phyloP scores from a whole-genome alignment of 2,329 filamentous ascomycete species.

The Hypocrella siamensis region DNA sequence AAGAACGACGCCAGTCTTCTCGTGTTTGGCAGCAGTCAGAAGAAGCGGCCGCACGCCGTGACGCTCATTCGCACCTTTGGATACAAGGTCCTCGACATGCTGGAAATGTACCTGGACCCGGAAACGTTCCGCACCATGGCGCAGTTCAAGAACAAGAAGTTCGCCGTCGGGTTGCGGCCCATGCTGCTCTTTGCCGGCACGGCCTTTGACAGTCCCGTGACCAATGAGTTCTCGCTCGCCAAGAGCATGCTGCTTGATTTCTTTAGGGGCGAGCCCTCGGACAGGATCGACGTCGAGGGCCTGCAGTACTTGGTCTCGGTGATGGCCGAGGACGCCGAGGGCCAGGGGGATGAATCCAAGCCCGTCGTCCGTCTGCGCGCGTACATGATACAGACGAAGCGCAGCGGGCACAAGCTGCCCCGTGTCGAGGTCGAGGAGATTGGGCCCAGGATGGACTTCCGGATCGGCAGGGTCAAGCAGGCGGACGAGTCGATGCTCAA shows the following conservation, averaged over 20 bases:
- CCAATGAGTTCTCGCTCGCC: conserved; percentile 67
- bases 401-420: conserved; percentile 72
- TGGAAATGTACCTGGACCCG: conserved; percentile 73
- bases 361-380: conserved; percentile 53
- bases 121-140: conserved; percentile 52
- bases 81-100: conserved; percentile 84
- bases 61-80: conserved; percentile 73
- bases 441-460: conserved; percentile 85
- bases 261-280: conserved; percentile 62
- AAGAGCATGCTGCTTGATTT: conserved; percentile 83
- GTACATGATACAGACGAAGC: conserved; percentile 77
- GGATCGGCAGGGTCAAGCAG: conserved; percentile 64
- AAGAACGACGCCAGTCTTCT: conserved; percentile 90
- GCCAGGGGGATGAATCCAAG: conserved; percentile 29
- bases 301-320: conserved; percentile 82
- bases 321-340: conserved; percentile 49
- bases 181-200: conserved; percentile 84
- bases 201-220: conserved; percentile 68
- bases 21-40: conserved; percentile 71
- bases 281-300: conserved; percentile 86
- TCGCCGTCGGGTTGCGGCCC: conserved; percentile 71
- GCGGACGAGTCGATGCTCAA: conserved; percentile 69
- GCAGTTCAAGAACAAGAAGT: conserved; percentile 64
- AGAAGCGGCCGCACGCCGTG: conserved; percentile 88
- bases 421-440: conserved; percentile 91